Evolutionary conservation across 352 stramenopile species (phyloP), one percentile per base, ranked within the genome.

Genomic region (Peronospora tabacina): DNA sequence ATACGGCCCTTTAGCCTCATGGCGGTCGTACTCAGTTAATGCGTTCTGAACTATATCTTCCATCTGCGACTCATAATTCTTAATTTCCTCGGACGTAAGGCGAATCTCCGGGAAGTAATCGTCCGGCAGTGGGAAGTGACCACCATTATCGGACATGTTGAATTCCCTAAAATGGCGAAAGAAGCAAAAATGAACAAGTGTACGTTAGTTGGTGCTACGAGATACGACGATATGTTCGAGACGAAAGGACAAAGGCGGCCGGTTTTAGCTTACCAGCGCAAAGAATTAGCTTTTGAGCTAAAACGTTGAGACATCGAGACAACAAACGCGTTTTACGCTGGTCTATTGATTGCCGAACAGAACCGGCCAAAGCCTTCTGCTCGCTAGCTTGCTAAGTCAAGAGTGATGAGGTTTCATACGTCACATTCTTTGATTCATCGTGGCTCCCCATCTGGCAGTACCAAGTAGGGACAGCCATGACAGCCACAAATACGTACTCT

Each of bases 101-200:
- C 52, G 41, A 13, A 82, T 55, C 19, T 55, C 54, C 26, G 68
- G 55, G 42, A 82, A 82, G 37, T 63, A 72, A 45, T 52, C 54
- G 17, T 71, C 63, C 2, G 68, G 65, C 28, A 82, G 48, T 11
- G 70, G 70, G 51, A 75, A 81, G 1, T 63, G 44, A 17, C 51
- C 56, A 16, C 44, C 49, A 24, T 68, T 68, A 44, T 68, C 49
- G 44, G 55, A 45, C 49, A 68, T 55, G 5, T 20, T 13, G 3
- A 17, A 17, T 17, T 48, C 39, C 10, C 54, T 68, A 29, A 5
- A 48, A 29, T 35, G 22, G n/a, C 16, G 16, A 41, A 32, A 32
- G 12, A 49, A 36, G 6, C n/a, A 40, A 43, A 50, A 54, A 36
- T 30, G 38, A 26, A 12, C 30, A 24, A 47, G 11, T n/a, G 5